Conservation (phyloP, 805 yeast species). For the Yamadazyma scolyti region DNA sequence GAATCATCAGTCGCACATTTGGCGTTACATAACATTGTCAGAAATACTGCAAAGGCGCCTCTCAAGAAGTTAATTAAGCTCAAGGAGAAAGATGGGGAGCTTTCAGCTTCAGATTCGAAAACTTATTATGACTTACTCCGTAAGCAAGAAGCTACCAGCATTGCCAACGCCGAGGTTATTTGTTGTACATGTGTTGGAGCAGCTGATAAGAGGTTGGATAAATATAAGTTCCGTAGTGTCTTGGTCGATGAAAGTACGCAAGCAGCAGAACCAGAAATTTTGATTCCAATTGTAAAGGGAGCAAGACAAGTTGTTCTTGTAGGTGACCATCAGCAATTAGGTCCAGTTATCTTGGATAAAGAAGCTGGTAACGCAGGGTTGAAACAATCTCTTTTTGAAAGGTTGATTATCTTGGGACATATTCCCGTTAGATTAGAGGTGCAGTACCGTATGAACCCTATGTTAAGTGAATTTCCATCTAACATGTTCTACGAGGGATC, state of each 20-base stretch:
- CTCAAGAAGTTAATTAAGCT: slow-evolving; percentile 56
- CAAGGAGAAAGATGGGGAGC: slow-evolving; percentile 66
- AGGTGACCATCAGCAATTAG: slow-evolving; percentile 95
- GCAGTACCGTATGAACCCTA: slow-evolving; percentile 94
- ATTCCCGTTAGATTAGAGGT: slow-evolving; percentile 83
- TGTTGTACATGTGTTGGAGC: slow-evolving; percentile 95
- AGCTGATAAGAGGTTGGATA: slow-evolving; percentile 62
- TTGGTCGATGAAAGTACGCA: slow-evolving; percentile 92
- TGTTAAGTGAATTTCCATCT: slow-evolving; percentile 80
- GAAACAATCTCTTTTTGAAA: slow-evolving; percentile 81
- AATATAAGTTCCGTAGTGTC: slow-evolving; percentile 65
- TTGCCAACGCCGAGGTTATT: slow-evolving; percentile 67
- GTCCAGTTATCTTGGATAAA: slow-evolving; percentile 82
- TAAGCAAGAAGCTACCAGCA: slow-evolving; percentile 43
- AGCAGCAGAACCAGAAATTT: slow-evolving; percentile 87
- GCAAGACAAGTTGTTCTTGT: slow-evolving; percentile 86
- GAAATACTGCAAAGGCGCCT: slow-evolving; percentile 46
- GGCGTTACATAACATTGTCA: slow-evolving; percentile 54
- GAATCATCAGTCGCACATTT: slow-evolving; percentile 59
- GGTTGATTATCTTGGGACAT: slow-evolving; percentile 78
- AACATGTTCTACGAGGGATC: slow-evolving; percentile 92
- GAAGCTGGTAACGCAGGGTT: slow-evolving; percentile 86
- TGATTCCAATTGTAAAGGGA: slow-evolving; percentile 86
- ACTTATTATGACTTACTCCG: slow-evolving; percentile 10
- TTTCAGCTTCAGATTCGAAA: slow-evolving; percentile 51